Evolutionary conservation across 1,284 basidiomycete genomes (phyloP).

Genomic region (Malassezia yamatoensis): DNA sequence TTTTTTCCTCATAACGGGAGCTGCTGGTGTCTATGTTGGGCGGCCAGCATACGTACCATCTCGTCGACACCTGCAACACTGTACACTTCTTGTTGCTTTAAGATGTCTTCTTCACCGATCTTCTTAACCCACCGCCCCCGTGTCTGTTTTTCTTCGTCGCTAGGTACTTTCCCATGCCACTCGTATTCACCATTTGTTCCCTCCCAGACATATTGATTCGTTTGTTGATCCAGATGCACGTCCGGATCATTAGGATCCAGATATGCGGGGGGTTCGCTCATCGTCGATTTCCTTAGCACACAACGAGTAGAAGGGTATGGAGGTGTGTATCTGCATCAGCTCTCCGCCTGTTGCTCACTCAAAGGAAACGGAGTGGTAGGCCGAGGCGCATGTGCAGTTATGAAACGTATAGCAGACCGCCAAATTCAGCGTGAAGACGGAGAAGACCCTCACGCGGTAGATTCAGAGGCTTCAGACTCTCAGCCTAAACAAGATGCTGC

Average conservation of each 20-base stretch:
- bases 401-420: conserved; percentile 17
- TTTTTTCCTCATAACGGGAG: conserved; percentile 18
- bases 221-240: conserved; percentile 62
- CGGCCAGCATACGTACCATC: conserved; percentile 53
- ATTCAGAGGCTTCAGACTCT: not conserved
- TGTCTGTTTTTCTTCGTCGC: conserved; percentile 9
- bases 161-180: conserved; percentile 55
- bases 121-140: conserved; percentile 3
- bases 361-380: too few species aligned
- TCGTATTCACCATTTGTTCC: conserved; percentile 73
- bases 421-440: conserved; percentile 19
- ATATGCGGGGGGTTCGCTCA: conserved; percentile 11
- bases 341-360: not conserved
- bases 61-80: conserved; percentile 81
- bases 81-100: conserved; percentile 83
- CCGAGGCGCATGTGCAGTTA: not conserved
- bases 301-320: not conserved
- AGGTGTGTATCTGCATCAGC: conserved; percentile 9
- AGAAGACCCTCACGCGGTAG: conserved; percentile 16
- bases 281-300: not conserved
- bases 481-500: not conserved
- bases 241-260: conserved; percentile 19
- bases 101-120: conserved; percentile 67
- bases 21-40: conserved; percentile 19
- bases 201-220: conserved; percentile 76